phyloP scores from a whole-genome alignment of 1,284 basidiomycete genomes.

The Rhodotorula sp. region DNA sequence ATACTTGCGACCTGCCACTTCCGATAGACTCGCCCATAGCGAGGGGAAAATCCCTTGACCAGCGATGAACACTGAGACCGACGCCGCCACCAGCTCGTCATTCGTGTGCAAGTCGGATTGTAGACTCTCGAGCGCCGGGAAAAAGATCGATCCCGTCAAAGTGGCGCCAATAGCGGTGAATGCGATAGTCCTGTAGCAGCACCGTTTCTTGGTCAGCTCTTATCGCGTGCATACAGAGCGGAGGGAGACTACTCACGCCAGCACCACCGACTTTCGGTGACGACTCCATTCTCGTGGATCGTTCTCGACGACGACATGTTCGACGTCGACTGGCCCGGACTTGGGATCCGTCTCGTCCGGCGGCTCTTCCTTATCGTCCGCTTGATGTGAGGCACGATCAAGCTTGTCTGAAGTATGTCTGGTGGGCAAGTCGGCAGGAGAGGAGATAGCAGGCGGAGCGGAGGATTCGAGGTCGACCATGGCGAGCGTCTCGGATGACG shows the following conservation, averaged over 20 bases:
- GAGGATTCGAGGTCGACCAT: no score
- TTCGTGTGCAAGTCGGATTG: conserved; percentile 49
- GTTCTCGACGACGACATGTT: conserved; percentile 66
- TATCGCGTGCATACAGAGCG: no score
- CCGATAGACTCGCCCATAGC: conserved; percentile 69
- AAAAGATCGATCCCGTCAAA: conserved; percentile 65
- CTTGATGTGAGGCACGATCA: not conserved
- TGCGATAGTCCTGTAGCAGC: conserved; percentile 10
- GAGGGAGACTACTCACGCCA: conserved; percentile 45
- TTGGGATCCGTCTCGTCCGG: not conserved
- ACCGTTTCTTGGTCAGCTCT: not conserved
- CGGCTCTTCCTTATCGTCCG: not conserved
- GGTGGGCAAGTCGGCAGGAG: no score
- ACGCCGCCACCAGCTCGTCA: conserved; percentile 67
- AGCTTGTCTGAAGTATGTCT: no score
- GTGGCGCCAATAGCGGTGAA: conserved; percentile 51
- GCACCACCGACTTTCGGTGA: conserved; percentile 61
- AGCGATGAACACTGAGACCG: conserved; percentile 73
- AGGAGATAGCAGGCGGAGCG: no score
- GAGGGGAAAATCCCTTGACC: conserved; percentile 69
- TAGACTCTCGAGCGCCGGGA: conserved; percentile 44
- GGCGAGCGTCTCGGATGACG: no score
- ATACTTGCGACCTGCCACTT: conserved; percentile 73
- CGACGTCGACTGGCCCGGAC: conserved; percentile 57
- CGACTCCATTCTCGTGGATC: conserved; percentile 74